Evolutionary conservation across 768 basidiomycete genomes (phyloP).

Genomic region (Leccinum arenicola): DNA sequence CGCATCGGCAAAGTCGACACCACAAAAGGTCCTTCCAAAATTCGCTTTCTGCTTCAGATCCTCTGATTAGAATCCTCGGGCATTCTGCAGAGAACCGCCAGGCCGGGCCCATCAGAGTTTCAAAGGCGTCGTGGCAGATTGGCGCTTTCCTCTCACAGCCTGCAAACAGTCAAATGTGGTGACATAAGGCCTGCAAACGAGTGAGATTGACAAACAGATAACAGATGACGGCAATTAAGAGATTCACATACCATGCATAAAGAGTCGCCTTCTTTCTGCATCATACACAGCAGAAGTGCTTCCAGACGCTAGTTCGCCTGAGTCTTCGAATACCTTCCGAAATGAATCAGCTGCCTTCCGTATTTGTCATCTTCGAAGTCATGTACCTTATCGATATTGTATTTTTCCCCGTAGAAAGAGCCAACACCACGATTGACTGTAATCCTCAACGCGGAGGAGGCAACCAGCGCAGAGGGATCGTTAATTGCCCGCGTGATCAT

Average conservation of each 20-base stretch:
- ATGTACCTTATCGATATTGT: constrained; percentile 53
- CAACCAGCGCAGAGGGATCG: constrained; percentile 39
- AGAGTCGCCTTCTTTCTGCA: constrained; percentile 46
- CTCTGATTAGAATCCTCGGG: background rate
- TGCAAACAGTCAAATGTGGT: constrained; percentile 35
- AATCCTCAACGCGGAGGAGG: constrained; percentile 52
- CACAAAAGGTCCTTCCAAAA: background rate
- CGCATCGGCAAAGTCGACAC: background rate
- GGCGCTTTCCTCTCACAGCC: constrained; percentile 13
- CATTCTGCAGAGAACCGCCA: background rate
- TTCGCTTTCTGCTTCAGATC: background rate
- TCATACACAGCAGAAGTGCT: constrained; percentile 59
- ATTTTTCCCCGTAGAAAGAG: constrained; percentile 60
- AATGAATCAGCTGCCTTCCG: constrained; percentile 7
- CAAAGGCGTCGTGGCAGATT: constrained; percentile 1
- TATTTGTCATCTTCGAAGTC: background rate
- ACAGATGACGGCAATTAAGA: constrained; percentile 4
- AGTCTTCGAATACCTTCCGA: constrained; percentile 62
- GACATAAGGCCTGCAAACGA: constrained; percentile 30
- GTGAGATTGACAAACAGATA: constrained; percentile 3
- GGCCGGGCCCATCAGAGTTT: background rate
- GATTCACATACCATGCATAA: constrained; percentile 51
- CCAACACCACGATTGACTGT: constrained; percentile 49
- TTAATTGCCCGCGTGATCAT: constrained; percentile 37
- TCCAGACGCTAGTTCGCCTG: constrained; percentile 54